Evolutionary conservation across 2,329 filamentous ascomycete species (phyloP).

Genomic region (Coniochaeta sp.): DNA sequence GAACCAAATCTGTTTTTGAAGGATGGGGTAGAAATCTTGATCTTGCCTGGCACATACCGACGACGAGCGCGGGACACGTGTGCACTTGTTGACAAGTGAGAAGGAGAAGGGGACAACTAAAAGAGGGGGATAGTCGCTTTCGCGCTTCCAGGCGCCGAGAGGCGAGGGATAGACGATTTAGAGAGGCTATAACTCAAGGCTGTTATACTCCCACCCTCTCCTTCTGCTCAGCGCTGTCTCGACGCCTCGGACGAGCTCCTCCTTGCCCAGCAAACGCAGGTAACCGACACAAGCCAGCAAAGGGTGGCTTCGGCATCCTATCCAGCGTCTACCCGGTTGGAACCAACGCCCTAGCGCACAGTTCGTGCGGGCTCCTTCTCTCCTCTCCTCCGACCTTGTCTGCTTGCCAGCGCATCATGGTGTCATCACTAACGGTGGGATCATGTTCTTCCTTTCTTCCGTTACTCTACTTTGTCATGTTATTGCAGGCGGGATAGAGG

Average conservation of each 20-base stretch:
- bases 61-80: background rate
- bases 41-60: background rate
- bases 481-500: background rate
- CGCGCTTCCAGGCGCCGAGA: background rate
- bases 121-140: background rate
- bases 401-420: background rate
- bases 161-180: background rate
- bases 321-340: background rate
- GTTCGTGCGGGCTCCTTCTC: background rate
- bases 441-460: background rate
- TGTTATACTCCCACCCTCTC: background rate
- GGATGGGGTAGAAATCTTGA: background rate
- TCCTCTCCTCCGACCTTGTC: background rate
- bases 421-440: background rate
- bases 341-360: background rate
- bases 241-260: background rate
- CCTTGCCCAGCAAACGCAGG: background rate
- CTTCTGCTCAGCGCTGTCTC: background rate
- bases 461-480: background rate
- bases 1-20: background rate
- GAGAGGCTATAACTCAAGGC: background rate
- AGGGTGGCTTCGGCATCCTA: background rate
- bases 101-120: background rate
- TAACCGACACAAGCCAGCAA: background rate
- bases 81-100: background rate